Evolutionary conservation across 176 grass and related monocot species (phyloP).

Genomic region (Oryza officinalis): DNA sequence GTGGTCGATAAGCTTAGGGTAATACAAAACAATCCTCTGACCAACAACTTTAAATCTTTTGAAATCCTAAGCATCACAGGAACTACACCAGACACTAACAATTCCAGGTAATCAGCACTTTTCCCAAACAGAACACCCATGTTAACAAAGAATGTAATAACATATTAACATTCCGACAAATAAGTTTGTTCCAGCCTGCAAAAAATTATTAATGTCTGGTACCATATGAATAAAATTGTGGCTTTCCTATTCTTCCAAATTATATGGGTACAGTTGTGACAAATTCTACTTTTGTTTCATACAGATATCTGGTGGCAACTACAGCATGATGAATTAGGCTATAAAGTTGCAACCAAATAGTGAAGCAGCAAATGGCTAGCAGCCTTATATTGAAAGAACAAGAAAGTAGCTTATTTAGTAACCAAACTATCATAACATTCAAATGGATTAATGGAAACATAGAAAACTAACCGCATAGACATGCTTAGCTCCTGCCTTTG

Average conservation of each 20-base stretch:
- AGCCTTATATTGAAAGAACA: conserved; percentile 1
- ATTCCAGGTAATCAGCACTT: background rate
- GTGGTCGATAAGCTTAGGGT: background rate
- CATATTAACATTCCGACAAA: background rate
- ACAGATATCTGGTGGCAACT: conserved; percentile 1
- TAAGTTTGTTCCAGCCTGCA: background rate
- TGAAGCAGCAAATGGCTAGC: background rate
- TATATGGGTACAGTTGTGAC: background rate
- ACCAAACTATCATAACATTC: background rate
- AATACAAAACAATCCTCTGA: background rate
- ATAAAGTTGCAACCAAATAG: background rate
- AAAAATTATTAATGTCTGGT: background rate
- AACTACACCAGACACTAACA: background rate
- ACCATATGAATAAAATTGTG: background rate
- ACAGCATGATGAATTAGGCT: background rate
- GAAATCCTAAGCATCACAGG: conserved; percentile 12
- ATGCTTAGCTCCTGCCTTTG: conserved; percentile 95
- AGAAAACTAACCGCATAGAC: conserved; percentile 77
- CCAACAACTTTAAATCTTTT: background rate
- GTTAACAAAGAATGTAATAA: background rate
- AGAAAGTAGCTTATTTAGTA: background rate
- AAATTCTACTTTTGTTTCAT: background rate
- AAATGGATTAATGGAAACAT: conserved; percentile 12
- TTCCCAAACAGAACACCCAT: background rate
- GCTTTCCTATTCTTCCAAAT: background rate